Percentiles rank a stretch among this genome's conserved stretches.
Evolutionary conservation across 176 grass and related monocot species (phyloP).

Genomic region (Avena sativa): DNA sequence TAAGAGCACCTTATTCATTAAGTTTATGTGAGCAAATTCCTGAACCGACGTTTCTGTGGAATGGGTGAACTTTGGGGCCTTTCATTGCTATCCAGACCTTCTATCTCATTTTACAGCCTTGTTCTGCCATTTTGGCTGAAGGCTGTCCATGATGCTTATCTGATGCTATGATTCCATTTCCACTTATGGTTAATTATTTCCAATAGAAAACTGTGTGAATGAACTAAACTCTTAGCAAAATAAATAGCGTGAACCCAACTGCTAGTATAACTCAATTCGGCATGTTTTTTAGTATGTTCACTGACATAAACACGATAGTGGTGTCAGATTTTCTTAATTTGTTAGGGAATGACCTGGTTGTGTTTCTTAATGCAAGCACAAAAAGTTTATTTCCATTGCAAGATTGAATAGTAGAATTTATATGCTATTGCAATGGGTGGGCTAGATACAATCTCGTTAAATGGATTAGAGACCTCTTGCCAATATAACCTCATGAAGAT

Average conservation of each 20-base stretch:
- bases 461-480: not conserved
- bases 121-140: not conserved
- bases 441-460: not conserved
- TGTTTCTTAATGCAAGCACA: not conserved
- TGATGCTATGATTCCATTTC: not conserved
- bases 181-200: not conserved
- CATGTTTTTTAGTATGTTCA: not conserved
- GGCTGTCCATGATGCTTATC: not conserved
- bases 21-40: not conserved
- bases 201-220: not conserved
- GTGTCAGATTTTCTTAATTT: not conserved
- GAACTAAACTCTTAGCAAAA: not conserved
- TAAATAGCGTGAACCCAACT: not conserved
- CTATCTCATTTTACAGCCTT: not conserved
- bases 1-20: not conserved
- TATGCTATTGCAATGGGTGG: not conserved
- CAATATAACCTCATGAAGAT: not conserved
- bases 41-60: not conserved
- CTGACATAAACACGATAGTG: not conserved
- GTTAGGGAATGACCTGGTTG: not conserved
- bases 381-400: not conserved
- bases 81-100: not conserved
- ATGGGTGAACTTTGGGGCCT: not conserved
- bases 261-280: not conserved
- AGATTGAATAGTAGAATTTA: slow-evolving; percentile 6